Conservation (phyloP, 106 monocot species). For the Platanthera guangdongensis region DNA sequence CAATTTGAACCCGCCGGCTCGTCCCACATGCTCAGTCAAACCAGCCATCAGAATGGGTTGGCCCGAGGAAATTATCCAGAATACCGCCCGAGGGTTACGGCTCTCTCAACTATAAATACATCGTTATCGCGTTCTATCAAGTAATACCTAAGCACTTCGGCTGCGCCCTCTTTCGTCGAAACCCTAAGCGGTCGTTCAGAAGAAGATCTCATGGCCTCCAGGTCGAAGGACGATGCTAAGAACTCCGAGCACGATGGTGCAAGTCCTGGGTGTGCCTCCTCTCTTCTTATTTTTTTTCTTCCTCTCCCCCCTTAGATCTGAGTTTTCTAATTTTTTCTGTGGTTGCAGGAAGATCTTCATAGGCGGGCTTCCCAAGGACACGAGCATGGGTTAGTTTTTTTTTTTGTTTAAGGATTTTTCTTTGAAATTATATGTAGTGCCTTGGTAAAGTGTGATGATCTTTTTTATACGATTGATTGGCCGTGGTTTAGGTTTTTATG, state of each 20-base stretch:
- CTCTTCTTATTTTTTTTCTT: neutral
- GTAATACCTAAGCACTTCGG: neutral
- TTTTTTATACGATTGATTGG: neutral
- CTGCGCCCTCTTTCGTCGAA: neutral
- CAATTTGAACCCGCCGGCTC: no score
- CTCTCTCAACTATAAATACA: no score
- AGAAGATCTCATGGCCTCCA: neutral
- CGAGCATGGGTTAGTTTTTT: conserved; percentile 12
- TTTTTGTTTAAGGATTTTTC: neutral
- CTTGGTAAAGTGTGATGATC: neutral
- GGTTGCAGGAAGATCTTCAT: conserved; percentile 20
- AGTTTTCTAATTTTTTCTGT: neutral
- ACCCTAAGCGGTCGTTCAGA: neutral
- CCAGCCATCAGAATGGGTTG: no score
- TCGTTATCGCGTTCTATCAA: no score
- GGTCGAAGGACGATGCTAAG: conserved; percentile 8
- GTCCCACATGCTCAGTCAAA: no score
- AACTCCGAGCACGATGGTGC: conserved; percentile 13
- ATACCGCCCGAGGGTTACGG: no score
- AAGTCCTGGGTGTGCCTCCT: conserved; percentile 4
- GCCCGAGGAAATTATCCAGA: no score
- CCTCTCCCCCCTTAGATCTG: neutral
- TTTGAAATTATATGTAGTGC: neutral
- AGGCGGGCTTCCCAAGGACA: conserved; percentile 20
- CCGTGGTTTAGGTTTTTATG: neutral